Evolutionary conservation across 2,329 filamentous ascomycete species (phyloP), one percentile per base, ranked within the genome.

Genomic region (Colletotrichum sp.): DNA sequence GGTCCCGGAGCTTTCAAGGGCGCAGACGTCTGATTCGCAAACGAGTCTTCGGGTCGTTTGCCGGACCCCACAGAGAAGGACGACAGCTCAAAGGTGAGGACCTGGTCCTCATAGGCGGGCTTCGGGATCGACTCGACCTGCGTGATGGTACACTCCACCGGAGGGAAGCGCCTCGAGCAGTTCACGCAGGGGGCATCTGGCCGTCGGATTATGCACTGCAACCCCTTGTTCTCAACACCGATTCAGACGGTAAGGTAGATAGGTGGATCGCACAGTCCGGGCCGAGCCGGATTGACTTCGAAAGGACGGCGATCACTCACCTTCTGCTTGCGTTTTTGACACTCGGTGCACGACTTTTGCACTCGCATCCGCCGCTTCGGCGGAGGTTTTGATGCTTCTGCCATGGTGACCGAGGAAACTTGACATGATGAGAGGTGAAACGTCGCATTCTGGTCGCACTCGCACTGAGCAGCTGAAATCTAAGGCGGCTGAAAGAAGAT

Each of bases 321-420:
- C 76, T 77, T 78, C 43, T 78, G 76, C 67, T 78, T 78, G 18
- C 76, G 67, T 36, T 74, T 68, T 58, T 77, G 76, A 27, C 74
- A 78, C 28, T 78, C 76, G 28, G 74, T 76, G 62, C 77, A 78
- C 34, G 77, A 77, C 61, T 77, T 77, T n/a, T 77, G 77, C 12
- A 71, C 60, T 25, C 76, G 71, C 39, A 62, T 36, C 39, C 76
- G 75, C 32, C 71, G 55, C 34, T 77, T 77, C 25, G 71, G 32
- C 32, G 64, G 32, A 18, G 70, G 70, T 58, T 65, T 73, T 9
- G 73, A 73, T n/a, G 64, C 43, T 43, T 73, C 64, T 2, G 70
- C 73, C 73, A 75, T 75, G 64, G n/a, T 68, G 43, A 25, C 9
- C 34, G 28, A 15, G 7, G 5, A 56, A 18, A 32, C 22, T 22